Base-by-base conservation (phyloP, 768 basidiomycete species). In the Boletus subparvulus region DNA sequence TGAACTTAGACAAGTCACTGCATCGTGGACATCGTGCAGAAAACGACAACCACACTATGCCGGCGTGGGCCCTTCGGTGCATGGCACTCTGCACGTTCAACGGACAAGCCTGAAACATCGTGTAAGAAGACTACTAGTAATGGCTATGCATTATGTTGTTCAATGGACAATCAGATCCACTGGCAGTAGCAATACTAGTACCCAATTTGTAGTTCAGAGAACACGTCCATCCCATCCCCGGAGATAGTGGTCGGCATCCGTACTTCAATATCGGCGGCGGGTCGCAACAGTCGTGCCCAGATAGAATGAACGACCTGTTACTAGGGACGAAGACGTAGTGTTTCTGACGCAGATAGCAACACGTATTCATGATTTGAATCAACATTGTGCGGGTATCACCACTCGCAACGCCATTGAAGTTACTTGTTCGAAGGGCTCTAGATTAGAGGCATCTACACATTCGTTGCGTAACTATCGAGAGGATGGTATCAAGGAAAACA, bases 21-120 rank as follows among this genome's bases (percentile, higher is more conserved):
- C 50, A 51, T 42, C 49, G 61, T 63, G 60, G 35, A 48, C 14
- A 19, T 37, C 55, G 45, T n/a, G 50, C 47, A 19, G 50, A 37
- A 48, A 33, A 37, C 17, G 30, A 26, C 26, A 16, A 17, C 33
- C 33, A 24, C 16, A 14, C 37, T 16, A 16, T 10, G 28, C 26
- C 7, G 11, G 50, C 28, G 42, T 28, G 28, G 28, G 28, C 13
- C 49, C 28, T 16, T 43, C 4, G 5, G 32, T 33, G 12, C 50
- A 35, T 28, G 24, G 36, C 54, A 26, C 8, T 26, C n/a, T 12
- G n/a, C 24, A n/a, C 35, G 26, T 35, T 28, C 16, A 57, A 26
- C 9, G 35, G 42, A 32, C 19, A 17, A 43, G 26, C 6, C 21
- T 21, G 21, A 12, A 16, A 19, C 33, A 13, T 35, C 33, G 8